Evolutionary conservation across 2,329 filamentous ascomycete genomes (phyloP), one percentile per base, ranked within the genome.

Genomic region (Cyclaneusma minus): DNA sequence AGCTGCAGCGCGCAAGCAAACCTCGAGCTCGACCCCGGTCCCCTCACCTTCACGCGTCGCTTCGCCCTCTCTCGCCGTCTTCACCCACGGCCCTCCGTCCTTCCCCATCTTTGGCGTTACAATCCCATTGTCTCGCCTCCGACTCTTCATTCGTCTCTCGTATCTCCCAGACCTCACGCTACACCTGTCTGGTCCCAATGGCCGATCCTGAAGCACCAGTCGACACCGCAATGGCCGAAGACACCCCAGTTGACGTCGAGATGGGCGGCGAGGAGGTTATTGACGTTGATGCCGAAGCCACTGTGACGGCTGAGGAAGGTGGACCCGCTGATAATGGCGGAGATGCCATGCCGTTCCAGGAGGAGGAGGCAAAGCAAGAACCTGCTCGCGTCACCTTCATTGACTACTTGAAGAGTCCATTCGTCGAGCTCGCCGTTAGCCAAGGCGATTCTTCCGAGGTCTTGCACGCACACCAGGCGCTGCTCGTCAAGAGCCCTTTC

Each of bases 381-480:
- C 35, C 37, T 0, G 30, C 31, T 8, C 31, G 44, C 12, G 30
- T 37, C 8, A 45, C 43, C 10, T 74, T 69, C 39, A 49, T 63
- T 25, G 62, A 56, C 42, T 79, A 76, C 40, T 58, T 84, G 13
- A 64, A 59, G 35, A 82, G 74, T 35, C 76, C 79, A 1, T 59
- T 82, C 7, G 67, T 84, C 16, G 69, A 70, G 10, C 52, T 84
- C 15, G 44, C 71, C n/a, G 60, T 83, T 12, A 76, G 77, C 8
- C 51, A 54, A 24, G 71, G 62, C 29, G 67, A 70, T 4, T 49
- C 54, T 2, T 60, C 67, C 40, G 71, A 68, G 7, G 59, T 71
- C 16, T 63, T 94, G 31, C 74, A 70, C 13, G 82, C 82, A 5
- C 85, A 94, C 50, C 77, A 92, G 53, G 73, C 61, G 3, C 63